Percentiles rank a stretch among this genome's conserved stretches.
Evolutionary conservation across 2,329 filamentous ascomycete species (phyloP).

Genomic region (Colletotrichum plurivorum): DNA sequence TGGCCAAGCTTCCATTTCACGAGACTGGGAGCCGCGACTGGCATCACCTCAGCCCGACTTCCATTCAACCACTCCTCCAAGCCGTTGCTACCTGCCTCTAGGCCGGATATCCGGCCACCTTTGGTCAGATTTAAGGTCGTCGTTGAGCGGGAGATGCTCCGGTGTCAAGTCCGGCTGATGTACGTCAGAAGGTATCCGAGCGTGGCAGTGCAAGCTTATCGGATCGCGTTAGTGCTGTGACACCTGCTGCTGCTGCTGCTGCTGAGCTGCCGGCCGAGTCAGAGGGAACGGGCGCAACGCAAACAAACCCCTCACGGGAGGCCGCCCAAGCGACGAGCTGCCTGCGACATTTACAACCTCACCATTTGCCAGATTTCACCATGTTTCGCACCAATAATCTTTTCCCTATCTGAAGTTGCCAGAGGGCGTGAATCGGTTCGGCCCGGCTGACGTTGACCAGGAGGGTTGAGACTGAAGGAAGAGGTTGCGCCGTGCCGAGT

Average conservation of each 20-base stretch:
- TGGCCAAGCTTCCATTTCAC: too few relatives aligned
- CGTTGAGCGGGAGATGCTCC: slow-evolving; percentile 19
- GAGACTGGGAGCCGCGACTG: too few relatives aligned
- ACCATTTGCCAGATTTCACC: neutral
- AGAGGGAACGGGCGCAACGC: slow-evolving; percentile 13
- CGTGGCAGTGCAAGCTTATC: slow-evolving; percentile 37
- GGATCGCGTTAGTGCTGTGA: slow-evolving; percentile 31
- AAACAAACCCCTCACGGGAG: slow-evolving; percentile 39
- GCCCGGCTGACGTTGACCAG: slow-evolving; percentile 3
- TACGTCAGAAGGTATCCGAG: slow-evolving; percentile 24
- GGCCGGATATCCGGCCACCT: neutral
- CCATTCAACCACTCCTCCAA: too few relatives aligned
- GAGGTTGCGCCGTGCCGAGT: neutral
- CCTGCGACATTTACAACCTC: slow-evolving; percentile 1
- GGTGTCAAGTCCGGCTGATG: neutral
- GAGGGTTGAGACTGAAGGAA: neutral
- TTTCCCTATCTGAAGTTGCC: slow-evolving; percentile 5
- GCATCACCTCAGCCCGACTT: too few relatives aligned
- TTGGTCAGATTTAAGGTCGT: slow-evolving; percentile 20
- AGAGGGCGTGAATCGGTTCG: slow-evolving; percentile 20
- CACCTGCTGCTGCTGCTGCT: neutral
- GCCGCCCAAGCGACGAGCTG: slow-evolving; percentile 17
- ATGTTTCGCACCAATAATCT: slow-evolving; percentile 3
- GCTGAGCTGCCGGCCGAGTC: slow-evolving; percentile 3
- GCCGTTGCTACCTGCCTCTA: too few relatives aligned